Percentiles rank a stretch among this genome's conserved stretches.
Evolutionary conservation across 305 asterid genomes (phyloP).

Genomic region (Andrographis paniculata): DNA sequence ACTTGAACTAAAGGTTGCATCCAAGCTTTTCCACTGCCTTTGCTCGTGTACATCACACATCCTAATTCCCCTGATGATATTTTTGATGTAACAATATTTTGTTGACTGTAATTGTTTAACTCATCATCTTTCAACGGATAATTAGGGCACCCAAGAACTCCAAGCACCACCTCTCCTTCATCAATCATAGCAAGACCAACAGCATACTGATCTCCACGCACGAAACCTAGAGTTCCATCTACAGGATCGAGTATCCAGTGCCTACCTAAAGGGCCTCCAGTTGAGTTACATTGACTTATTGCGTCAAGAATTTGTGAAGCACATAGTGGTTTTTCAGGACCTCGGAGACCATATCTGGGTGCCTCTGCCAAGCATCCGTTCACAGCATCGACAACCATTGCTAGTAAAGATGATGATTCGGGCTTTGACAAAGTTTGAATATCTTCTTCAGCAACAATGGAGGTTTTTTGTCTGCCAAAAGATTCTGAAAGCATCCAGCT

Average conservation of each 20-base stretch:
- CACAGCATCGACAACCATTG: conserved; percentile 43
- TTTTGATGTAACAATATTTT: conserved; percentile 21
- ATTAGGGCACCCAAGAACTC: conserved; percentile 92
- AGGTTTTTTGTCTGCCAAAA: conserved; percentile 41
- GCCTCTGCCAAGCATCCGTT: conserved; percentile 67
- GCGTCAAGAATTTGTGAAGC: conserved; percentile 59
- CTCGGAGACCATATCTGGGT: conserved; percentile 51
- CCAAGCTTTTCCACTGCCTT: conserved; percentile 64
- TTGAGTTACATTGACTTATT: conserved; percentile 56
- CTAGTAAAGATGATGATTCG: conserved; percentile 46
- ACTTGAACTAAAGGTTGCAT: conserved; percentile 58
- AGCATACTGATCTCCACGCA: conserved; percentile 78
- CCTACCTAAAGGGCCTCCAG: conserved; percentile 60
- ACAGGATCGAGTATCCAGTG: conserved; percentile 93
- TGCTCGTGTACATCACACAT: conserved; percentile 57
- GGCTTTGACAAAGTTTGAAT: conserved; percentile 54
- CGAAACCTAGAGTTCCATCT: conserved; percentile 87
- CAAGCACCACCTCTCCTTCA: conserved; percentile 65
- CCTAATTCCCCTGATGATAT: conserved; percentile 39
- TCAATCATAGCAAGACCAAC: conserved; percentile 72
- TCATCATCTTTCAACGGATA: conserved; percentile 67
- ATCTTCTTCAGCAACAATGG: conserved; percentile 85
- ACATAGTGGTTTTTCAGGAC: conserved; percentile 39
- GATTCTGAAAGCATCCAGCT: conserved; percentile 59
- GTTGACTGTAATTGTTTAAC: conserved; percentile 42